phyloP scores from a whole-genome alignment of 1,284 basidiomycete genomes.

The Cryptococcus sp. region DNA sequence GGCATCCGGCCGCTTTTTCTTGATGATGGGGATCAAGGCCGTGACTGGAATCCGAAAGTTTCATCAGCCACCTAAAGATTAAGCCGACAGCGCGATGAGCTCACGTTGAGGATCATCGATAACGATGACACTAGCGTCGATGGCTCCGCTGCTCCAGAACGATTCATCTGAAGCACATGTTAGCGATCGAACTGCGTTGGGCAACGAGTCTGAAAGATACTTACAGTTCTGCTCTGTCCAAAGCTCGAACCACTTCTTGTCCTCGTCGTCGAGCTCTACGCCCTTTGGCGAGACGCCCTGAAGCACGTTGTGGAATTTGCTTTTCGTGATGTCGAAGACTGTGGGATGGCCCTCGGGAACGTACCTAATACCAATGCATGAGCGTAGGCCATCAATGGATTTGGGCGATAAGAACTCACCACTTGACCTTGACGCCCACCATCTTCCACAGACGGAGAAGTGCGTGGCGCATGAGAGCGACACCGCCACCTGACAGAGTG shows the following conservation, averaged over 20 bases:
- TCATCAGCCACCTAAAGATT: background rate
- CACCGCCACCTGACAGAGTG: constrained; percentile 63
- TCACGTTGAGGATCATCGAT: constrained; percentile 65
- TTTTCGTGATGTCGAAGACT: constrained; percentile 86
- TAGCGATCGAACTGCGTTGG: background rate
- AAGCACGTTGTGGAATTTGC: constrained; percentile 61
- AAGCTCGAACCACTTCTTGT: constrained; percentile 67
- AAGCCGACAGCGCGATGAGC: background rate
- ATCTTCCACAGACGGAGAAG: constrained; percentile 75
- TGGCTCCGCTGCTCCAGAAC: constrained; percentile 72
- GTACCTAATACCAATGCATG: constrained; percentile 60
- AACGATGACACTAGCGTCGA: constrained; percentile 57
- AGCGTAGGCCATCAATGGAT: background rate
- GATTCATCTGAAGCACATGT: constrained; percentile 56
- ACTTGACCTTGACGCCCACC: constrained; percentile 73
- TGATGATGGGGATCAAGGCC: constrained; percentile 81
- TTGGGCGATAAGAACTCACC: constrained; percentile 56
- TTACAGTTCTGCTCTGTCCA: constrained; percentile 72
- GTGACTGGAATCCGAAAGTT: constrained; percentile 43
- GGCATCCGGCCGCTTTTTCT: constrained; percentile 71
- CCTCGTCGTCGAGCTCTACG: constrained; percentile 70
- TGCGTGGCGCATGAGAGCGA: constrained; percentile 87
- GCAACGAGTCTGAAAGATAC: constrained; percentile 3
- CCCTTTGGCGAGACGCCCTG: constrained; percentile 71
- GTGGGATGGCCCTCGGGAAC: constrained; percentile 76